Evolutionary conservation across 331 rosid species (phyloP).

Genomic region (Malus hybrid): DNA sequence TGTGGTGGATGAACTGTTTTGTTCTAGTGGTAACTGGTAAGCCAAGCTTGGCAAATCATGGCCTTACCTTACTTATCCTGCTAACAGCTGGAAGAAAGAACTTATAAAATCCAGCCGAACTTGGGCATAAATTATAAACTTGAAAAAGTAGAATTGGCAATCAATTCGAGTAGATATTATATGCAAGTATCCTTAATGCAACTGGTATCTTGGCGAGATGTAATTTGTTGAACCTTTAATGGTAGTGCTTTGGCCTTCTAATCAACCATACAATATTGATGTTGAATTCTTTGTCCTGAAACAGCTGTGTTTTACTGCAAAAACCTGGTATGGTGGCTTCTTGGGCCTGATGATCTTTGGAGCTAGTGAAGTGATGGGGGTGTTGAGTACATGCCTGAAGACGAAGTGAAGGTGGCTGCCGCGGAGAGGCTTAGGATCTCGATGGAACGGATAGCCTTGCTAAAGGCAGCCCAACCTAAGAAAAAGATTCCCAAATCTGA

Average conservation of each 20-base stretch:
- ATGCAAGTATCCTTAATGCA: not conserved
- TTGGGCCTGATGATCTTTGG: slow-evolving; percentile 96
- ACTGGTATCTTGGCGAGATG: not conserved
- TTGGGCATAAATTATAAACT: not conserved
- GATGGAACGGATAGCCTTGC: slow-evolving; percentile 88
- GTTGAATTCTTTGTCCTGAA: slow-evolving; percentile 8
- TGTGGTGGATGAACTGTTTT: no score
- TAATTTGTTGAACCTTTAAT: not conserved
- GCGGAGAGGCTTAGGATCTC: slow-evolving; percentile 93
- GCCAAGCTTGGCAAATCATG: not conserved
- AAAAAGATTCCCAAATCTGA: slow-evolving; percentile 57
- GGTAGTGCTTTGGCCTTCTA: not conserved
- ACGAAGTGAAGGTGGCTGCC: slow-evolving; percentile 86
- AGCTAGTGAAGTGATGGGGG: slow-evolving; percentile 98
- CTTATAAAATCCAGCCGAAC: not conserved
- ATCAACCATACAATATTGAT: not conserved
- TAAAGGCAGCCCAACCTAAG: slow-evolving; percentile 91
- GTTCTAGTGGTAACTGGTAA: not conserved
- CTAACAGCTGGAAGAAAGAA: not conserved
- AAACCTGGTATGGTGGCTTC: slow-evolving; percentile 98
- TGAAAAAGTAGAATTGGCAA: not conserved
- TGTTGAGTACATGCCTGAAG: slow-evolving; percentile 97
- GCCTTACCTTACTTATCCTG: not conserved
- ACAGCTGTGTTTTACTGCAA: slow-evolving; percentile 92
- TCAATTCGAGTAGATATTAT: not conserved